Percentiles rank a stretch among this genome's conserved stretches.
These are phyloP conservation scores for Articulospora tetracladia DNA, from an alignment of 495 filamentous ascomycete species.

Conservation along the genomic window DNA sequence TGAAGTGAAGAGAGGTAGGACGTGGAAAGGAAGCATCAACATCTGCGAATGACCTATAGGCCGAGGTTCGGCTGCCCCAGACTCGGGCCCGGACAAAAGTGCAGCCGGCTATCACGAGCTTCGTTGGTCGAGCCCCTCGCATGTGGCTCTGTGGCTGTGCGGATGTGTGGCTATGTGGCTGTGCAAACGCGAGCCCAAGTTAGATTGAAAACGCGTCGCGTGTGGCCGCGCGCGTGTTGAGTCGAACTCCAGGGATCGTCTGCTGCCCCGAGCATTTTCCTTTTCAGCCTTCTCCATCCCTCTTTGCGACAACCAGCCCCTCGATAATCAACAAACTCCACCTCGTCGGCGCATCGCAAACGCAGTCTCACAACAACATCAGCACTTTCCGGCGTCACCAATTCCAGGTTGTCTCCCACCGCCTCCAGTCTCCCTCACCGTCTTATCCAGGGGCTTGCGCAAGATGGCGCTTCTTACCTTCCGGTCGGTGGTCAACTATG, in stretches of 20 bases:
- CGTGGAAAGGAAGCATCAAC: not conserved
- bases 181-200: not conserved
- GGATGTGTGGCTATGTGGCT: not conserved
- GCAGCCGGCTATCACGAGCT: not conserved
- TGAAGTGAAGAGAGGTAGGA: not conserved
- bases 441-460: conserved; percentile 14
- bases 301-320: conserved; percentile 19
- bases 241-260: not conserved
- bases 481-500: conserved; percentile 76
- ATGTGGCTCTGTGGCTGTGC: conserved; percentile 6
- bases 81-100: not conserved
- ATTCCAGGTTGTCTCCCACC: not conserved
- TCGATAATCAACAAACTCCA: conserved; percentile 5
- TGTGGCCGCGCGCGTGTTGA: not conserved
- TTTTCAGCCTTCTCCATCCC: not conserved
- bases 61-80: not conserved
- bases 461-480: conserved; percentile 78
- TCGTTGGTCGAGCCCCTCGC: not conserved
- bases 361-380: not conserved
- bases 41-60: not conserved
- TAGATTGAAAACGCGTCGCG: not conserved
- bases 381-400: not conserved
- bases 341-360: not conserved
- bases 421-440: not conserved
- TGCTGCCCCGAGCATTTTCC: not conserved